Evolutionary conservation across 2,329 filamentous ascomycete species (phyloP), one percentile per base, ranked within the genome.

Genomic region (Acarospora socialis): DNA sequence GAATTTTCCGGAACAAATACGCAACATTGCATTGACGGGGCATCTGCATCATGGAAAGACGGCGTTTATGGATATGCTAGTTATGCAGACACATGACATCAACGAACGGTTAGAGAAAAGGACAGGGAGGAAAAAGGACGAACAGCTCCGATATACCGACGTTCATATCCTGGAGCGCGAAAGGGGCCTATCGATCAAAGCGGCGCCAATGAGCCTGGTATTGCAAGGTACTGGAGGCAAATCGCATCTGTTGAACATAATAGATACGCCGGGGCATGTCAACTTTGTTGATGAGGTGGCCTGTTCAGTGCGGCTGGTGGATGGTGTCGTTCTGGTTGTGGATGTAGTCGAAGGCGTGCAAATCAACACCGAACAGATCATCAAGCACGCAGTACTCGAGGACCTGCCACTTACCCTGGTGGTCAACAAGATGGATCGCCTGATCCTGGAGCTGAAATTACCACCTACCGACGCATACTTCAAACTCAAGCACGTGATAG

Each of bases 301-400:
- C 6, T 77, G 84, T 4, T 79, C 84, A 1, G 63, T 93, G 46
- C 74, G 90, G 24, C 60, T 98, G 31, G 86, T 81, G 3, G 90
- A 98, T 51, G 90, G 90, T 37, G 75, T 95, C 15, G 87, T 92
- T 32, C 61, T 98, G 29, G 78, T 98, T 9, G 86, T 98, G 10
- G 90, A 98, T 53, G 83, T 94, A 14, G 82, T 98, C 1, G 90
- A 98, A 55, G 90, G 90, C n/a, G 86, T 98, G n/a, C 90, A 95
- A 59, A 71, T 90, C 47, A 93, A 93, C 54, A 92, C 90, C 0
- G 87, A 98, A 58, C 81, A 94, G 53, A 86, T 93, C 47, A 94
- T 98, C 60, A 92, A 83, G 59, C 83, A 98, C 55, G 86, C 86
- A 2, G 79, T 94, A 3, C 65, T 93, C 17, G 82, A 94, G 52